phyloP scores from a whole-genome alignment of 345 rosid genomes.

The Diplotaxis tenuifolia region DNA sequence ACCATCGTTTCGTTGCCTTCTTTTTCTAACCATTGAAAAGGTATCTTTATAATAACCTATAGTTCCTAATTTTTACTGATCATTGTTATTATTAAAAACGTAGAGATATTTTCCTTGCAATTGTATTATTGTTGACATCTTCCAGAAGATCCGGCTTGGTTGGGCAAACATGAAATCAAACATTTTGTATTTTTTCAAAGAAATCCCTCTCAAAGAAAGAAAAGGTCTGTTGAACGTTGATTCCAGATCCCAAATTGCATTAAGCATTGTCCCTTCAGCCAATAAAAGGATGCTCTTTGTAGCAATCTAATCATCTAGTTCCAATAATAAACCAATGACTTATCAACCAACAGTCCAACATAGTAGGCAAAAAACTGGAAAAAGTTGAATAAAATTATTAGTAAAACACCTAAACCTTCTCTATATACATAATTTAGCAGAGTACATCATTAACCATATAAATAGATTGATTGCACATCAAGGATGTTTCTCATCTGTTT shows the following conservation, averaged over 20 bases:
- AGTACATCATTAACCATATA: not conserved
- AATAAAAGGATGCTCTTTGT: not conserved
- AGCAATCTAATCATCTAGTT: not conserved
- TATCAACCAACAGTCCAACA: not conserved
- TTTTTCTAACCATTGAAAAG: not conserved
- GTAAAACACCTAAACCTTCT: not conserved
- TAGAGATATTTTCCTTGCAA: not conserved
- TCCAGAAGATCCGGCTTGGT: not conserved
- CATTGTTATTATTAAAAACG: not conserved
- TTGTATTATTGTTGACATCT: not conserved
- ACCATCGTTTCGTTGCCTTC: not conserved
- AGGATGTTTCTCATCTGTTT: not conserved
- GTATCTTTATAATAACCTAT: not conserved
- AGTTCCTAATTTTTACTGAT: not conserved
- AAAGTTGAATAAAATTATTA: not conserved
- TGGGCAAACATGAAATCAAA: not conserved
- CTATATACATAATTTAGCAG: not conserved
- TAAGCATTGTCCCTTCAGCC: not conserved
- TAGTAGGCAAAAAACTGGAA: not conserved
- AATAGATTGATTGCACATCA: conserved; percentile 4
- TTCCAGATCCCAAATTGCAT: not conserved
- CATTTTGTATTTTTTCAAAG: not conserved
- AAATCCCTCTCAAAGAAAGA: not conserved
- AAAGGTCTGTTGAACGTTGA: not conserved
- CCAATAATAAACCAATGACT: not conserved